These are phyloP conservation scores for Phyllosticta capitalensis DNA, from an alignment of 2,329 filamentous ascomycete species.

Conservation along the genomic window DNA sequence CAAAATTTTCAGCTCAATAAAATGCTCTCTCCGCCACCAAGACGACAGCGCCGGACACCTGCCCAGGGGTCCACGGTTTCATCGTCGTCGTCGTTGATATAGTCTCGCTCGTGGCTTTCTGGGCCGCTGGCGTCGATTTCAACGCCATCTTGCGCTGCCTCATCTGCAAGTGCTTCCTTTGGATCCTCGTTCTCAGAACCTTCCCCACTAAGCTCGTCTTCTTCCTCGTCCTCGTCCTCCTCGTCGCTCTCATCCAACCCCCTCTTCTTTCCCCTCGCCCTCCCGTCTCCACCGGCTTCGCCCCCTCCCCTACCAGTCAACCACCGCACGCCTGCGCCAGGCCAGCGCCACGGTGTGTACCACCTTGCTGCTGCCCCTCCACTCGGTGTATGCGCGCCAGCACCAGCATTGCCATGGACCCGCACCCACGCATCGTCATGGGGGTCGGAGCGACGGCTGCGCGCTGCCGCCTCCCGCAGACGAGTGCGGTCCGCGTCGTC, in stretches of 20 bases:
- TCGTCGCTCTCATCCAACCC: constrained; percentile 20
- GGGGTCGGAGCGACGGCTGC: background rate
- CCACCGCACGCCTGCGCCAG: constrained; percentile 32
- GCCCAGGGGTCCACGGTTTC: background rate
- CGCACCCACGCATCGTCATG: background rate
- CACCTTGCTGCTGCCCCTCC: background rate
- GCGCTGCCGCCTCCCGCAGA: no score
- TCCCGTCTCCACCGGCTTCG: constrained; percentile 22
- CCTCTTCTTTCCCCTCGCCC: constrained; percentile 39
- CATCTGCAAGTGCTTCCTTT: no score
- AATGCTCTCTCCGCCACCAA: background rate
- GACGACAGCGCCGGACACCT: background rate
- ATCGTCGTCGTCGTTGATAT: background rate
- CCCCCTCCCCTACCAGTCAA: constrained; percentile 36
- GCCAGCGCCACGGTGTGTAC: background rate
- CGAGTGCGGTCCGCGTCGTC: no score
- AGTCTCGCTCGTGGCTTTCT: no score
- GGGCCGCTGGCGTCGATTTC: no score
- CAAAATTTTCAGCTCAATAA: background rate
- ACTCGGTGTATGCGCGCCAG: background rate
- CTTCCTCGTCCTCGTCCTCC: constrained; percentile 18
- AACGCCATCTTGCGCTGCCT: no score
- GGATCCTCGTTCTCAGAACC: no score
- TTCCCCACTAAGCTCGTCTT: constrained; percentile 14
- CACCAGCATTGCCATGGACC: background rate